A percentile compares a stretch with the other conserved stretches of the same genome.
Conservation (phyloP, 1,139 yeast species). For the Suhomyces panamericanus region DNA sequence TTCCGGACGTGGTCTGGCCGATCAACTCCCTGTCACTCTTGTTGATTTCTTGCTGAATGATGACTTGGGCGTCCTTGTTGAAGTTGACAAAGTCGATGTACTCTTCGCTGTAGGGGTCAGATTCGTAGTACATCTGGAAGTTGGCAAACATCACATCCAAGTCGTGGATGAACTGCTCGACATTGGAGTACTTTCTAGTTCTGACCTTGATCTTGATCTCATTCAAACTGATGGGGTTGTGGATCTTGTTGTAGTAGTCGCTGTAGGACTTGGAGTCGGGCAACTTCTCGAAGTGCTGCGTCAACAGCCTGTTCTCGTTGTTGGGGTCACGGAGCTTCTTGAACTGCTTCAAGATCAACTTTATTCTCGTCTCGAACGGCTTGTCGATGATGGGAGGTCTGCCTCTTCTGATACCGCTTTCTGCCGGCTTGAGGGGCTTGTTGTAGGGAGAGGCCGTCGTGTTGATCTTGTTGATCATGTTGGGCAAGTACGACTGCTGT, state of each 20-base stretch:
- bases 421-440: conserved; percentile 28
- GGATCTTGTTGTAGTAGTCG: conserved; percentile 63
- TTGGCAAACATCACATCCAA: conserved; percentile 73
- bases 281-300: conserved; percentile 72
- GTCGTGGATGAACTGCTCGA: conserved; percentile 75
- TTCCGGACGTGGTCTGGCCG: conserved; percentile 61
- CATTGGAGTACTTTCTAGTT: conserved; percentile 75
- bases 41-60: conserved; percentile 69
- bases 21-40: conserved; percentile 82
- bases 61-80: conserved; percentile 59
- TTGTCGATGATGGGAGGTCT: conserved; percentile 95
- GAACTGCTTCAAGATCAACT: conserved; percentile 76
- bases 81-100: conserved; percentile 60
- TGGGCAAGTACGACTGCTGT: conserved; percentile 4
- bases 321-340: conserved; percentile 66
- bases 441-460: conserved; percentile 12
- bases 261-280: conserved; percentile 72
- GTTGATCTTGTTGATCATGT: conserved; percentile 2
- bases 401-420: conserved; percentile 77
- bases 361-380: conserved; percentile 91
- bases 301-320: conserved; percentile 48
- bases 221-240: conserved; percentile 77
- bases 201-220: conserved; percentile 82
- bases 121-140: conserved; percentile 60
- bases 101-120: conserved; percentile 57